Conservation (phyloP, 2,329 filamentous ascomycete species). For the Calonectria leucothoes region DNA sequence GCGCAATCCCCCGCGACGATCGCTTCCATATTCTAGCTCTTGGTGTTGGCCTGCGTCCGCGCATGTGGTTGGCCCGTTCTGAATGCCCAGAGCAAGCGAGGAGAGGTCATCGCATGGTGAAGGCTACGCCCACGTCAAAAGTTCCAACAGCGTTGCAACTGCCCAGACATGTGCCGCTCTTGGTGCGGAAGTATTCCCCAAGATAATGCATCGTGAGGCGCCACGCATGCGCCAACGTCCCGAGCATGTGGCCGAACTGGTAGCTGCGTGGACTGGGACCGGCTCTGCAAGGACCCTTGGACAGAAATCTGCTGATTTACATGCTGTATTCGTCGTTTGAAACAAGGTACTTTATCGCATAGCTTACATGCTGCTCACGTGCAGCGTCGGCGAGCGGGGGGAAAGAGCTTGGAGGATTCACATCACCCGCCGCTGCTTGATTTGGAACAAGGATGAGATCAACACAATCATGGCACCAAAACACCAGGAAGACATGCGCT, state of each 20-base stretch:
- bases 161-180: constrained; percentile 15
- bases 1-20: neutral
- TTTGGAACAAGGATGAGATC: neutral
- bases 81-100: neutral
- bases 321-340: neutral
- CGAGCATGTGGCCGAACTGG: constrained; percentile 13
- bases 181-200: constrained; percentile 1
- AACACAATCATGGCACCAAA: neutral
- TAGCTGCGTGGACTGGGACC: constrained; percentile 14
- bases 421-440: neutral
- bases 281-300: neutral
- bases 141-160: constrained; percentile 27
- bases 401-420: neutral
- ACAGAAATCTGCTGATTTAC: constrained; percentile 12
- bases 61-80: neutral
- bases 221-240: constrained; percentile 27
- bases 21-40: neutral
- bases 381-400: neutral
- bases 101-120: neutral
- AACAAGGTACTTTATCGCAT: neutral
- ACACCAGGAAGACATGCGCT: neutral
- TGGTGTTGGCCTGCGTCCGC: neutral
- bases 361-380: neutral
- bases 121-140: constrained; percentile 23
- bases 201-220: constrained; percentile 36